A percentile compares a stretch with the other conserved stretches of the same genome.
These are phyloP conservation scores for Crithidia bombi DNA, from an alignment of 208 protist species.

Conservation along the genomic window DNA sequence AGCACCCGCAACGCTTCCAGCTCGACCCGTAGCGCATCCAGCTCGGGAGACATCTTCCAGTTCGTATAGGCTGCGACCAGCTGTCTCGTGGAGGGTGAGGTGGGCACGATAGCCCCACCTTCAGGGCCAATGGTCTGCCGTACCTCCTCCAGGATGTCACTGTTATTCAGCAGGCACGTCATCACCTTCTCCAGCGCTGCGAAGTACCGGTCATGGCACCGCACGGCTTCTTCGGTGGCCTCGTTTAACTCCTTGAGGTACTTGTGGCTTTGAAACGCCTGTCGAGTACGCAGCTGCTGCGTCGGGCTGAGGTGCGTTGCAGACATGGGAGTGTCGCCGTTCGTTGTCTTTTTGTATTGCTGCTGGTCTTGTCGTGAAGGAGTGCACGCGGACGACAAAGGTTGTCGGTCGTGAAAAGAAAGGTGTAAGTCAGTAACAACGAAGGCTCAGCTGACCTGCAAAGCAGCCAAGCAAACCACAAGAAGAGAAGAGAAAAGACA, in stretches of 20 bases:
- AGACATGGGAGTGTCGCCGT: too few relatives aligned
- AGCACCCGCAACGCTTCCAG: neutral
- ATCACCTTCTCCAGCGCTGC: constrained; percentile 8
- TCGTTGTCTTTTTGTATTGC: too few relatives aligned
- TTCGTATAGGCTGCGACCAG: neutral
- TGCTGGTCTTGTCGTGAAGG: neutral
- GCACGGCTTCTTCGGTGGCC: constrained; percentile 11
- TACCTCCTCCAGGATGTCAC: neutral
- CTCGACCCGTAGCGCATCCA: neutral
- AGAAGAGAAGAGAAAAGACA: too few relatives aligned
- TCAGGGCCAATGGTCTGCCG: neutral
- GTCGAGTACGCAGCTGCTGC: neutral
- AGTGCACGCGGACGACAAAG: too few relatives aligned
- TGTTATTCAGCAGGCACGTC: constrained; percentile 5
- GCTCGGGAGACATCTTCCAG: constrained; percentile 2
- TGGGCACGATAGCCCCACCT: neutral
- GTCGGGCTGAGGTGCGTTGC: neutral
- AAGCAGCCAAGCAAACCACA: too few relatives aligned
- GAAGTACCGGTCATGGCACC: constrained; percentile 11
- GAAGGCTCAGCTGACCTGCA: too few relatives aligned
- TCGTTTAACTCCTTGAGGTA: neutral
- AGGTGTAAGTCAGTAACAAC: too few relatives aligned
- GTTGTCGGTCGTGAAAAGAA: too few relatives aligned
- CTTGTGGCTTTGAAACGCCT: neutral
- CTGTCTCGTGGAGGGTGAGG: neutral